These are phyloP conservation scores for Silene coronaria DNA, from an alignment of 179 eudicot genomes.

Conservation along the genomic window DNA sequence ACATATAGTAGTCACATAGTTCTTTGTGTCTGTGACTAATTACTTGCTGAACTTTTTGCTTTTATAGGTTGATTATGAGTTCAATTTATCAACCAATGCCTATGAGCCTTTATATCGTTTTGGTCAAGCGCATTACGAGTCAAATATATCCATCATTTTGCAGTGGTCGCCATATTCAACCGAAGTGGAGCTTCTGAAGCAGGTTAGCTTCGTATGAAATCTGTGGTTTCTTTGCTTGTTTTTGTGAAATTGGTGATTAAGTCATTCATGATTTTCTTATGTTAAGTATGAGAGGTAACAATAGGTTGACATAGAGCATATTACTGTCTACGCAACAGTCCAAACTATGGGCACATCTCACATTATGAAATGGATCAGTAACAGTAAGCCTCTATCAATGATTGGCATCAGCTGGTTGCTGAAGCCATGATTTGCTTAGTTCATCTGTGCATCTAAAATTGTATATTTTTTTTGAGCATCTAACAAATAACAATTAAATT, in stretches of 20 bases:
- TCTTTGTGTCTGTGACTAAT: conserved; percentile 2
- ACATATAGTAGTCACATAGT: not conserved
- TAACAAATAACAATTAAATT: too few species aligned
- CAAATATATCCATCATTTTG: conserved; percentile 58
- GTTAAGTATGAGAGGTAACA: not conserved
- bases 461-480: too few species aligned
- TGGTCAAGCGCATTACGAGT: conserved; percentile 38
- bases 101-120: conserved; percentile 37
- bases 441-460: too few species aligned
- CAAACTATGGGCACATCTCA: not conserved
- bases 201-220: conserved; percentile 37
- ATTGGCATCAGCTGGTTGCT: not conserved
- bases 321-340: not conserved
- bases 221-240: not conserved
- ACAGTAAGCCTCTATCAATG: not conserved
- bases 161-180: conserved; percentile 85
- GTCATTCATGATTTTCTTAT: not conserved
- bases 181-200: conserved; percentile 62
- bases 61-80: conserved; percentile 70
- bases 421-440: not conserved
- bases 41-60: conserved; percentile 10
- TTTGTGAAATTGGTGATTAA: not conserved
- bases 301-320: not conserved
- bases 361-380: not conserved
- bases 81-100: conserved; percentile 35